Conservation (phyloP, 139 green algal genomes). For the Spirogloea muscicola region DNA sequence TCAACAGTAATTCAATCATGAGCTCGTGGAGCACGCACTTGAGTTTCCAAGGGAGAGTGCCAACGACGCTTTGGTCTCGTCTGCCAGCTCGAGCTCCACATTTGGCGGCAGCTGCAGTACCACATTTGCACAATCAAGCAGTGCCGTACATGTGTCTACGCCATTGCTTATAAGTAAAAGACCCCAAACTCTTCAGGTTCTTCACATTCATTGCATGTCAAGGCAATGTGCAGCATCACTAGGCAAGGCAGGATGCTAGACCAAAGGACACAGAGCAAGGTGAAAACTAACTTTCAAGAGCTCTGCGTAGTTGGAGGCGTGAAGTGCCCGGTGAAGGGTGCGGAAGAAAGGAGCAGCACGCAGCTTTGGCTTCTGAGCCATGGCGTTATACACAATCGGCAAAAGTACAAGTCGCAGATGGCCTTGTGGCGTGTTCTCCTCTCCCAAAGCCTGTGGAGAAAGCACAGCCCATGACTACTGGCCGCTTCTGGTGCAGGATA, state of each 20-base stretch:
- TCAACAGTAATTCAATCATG: not conserved
- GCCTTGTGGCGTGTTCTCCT: slow-evolving; percentile 54
- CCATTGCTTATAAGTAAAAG: too few species aligned
- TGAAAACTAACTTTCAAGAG: too few species aligned
- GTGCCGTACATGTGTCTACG: too few species aligned
- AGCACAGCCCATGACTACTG: too few species aligned
- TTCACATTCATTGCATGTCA: too few species aligned
- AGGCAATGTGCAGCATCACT: too few species aligned
- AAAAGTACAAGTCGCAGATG: slow-evolving; percentile 59
- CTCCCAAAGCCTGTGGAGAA: slow-evolving; percentile 13
- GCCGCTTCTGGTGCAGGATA: too few species aligned
- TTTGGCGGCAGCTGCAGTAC: slow-evolving; percentile 26
- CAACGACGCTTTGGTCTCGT: slow-evolving; percentile 12
- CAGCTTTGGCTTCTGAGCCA: slow-evolving; percentile 48
- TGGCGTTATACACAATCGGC: slow-evolving; percentile 65
- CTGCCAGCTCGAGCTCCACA: slow-evolving; percentile 27
- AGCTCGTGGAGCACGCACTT: not conserved
- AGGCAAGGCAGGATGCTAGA: too few species aligned
- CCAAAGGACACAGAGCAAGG: too few species aligned
- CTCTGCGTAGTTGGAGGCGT: not conserved
- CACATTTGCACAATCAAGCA: too few species aligned
- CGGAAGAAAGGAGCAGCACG: not conserved
- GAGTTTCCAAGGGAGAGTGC: slow-evolving; percentile 7
- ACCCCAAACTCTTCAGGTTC: too few species aligned
- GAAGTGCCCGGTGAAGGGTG: not conserved